Conservation (phyloP, 768 basidiomycete species). For the Pulveroboletus sp. region DNA sequence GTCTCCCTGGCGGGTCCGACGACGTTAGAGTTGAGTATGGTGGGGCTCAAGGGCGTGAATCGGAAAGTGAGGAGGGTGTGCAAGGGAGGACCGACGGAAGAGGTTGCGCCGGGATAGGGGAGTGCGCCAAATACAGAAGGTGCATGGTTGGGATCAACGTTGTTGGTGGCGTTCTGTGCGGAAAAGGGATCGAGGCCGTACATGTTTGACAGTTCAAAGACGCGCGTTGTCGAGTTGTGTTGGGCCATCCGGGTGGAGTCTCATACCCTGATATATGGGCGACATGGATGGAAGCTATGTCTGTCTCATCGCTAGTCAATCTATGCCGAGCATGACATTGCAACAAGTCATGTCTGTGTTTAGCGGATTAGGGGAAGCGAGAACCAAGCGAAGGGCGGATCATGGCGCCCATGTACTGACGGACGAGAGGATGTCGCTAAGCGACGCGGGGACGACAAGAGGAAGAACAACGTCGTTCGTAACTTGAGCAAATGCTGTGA, state of each 20-base stretch:
- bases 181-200: conserved; percentile 29
- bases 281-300: conserved; percentile 16
- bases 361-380: background rate
- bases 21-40: conserved; percentile 51
- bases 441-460: background rate
- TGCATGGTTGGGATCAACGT: conserved; percentile 2
- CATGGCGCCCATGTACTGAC: background rate
- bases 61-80: conserved; percentile 39
- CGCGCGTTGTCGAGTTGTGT: background rate
- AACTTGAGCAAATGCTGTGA: conserved; percentile 3
- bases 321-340: background rate
- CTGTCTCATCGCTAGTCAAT: background rate
- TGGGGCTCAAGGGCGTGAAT: conserved; percentile 48
- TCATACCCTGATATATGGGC: conserved; percentile 10
- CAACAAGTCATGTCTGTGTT: background rate
- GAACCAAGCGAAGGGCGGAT: background rate
- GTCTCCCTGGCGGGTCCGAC: conserved; percentile 46
- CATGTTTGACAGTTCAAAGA: background rate
- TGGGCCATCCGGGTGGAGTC: background rate
- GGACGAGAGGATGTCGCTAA: background rate
- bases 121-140: conserved; percentile 63
- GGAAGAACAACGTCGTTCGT: background rate
- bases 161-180: conserved; percentile 21
- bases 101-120: conserved; percentile 40
- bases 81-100: conserved; percentile 24